Conservation (phyloP, 306 rosid species). For the Oemleria cerasiformis region DNA sequence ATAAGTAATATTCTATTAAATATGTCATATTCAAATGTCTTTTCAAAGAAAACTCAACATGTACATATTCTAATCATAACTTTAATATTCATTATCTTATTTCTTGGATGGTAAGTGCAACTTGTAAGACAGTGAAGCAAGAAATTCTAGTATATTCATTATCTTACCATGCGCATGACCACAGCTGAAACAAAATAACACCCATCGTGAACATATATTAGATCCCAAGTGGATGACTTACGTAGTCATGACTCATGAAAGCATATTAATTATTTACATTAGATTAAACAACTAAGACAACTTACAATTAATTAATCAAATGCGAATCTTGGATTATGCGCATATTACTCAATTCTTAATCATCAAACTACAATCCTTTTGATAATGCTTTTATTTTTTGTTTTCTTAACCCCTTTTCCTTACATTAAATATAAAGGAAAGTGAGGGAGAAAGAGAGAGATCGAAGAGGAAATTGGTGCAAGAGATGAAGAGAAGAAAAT, state of each 20-base stretch:
- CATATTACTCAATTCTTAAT: too few relatives aligned
- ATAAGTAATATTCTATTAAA: too few relatives aligned
- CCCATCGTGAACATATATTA: not conserved
- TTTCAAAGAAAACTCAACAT: too few relatives aligned
- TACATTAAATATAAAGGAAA: too few relatives aligned
- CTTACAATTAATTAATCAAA: not conserved
- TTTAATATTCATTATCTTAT: too few relatives aligned
- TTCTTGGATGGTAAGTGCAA: not conserved
- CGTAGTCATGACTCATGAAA: not conserved
- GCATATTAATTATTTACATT: not conserved
- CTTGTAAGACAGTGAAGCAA: conserved; percentile 1
- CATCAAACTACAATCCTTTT: not conserved
- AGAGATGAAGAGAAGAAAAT: too few relatives aligned
- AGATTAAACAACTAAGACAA: not conserved
- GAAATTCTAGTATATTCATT: not conserved
- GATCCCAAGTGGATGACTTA: not conserved
- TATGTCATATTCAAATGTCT: too few relatives aligned
- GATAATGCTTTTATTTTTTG: not conserved
- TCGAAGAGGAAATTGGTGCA: too few relatives aligned
- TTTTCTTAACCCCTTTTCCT: too few relatives aligned
- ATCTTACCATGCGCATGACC: not conserved
- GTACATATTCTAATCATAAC: too few relatives aligned
- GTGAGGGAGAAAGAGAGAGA: too few relatives aligned
- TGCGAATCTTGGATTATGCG: not conserved
- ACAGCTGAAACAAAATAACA: not conserved